A percentile compares a stretch with the other conserved stretches of the same genome.
Conservation (phyloP, 257 asterid genomes). For the Nemophila menziesii region DNA sequence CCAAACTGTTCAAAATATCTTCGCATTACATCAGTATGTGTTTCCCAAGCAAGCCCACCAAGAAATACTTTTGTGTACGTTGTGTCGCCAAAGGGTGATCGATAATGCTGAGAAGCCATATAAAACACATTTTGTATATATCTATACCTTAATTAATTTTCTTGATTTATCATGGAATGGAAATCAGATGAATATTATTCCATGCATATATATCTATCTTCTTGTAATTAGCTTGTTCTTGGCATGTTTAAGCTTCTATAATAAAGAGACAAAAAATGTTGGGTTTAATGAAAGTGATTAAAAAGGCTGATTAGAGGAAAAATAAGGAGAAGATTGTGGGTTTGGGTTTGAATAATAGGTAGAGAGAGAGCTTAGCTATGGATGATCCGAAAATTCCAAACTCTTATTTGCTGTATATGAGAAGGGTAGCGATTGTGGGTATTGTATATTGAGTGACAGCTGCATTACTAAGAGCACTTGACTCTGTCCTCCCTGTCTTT, state of each 20-base stretch:
- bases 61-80: conserved; percentile 86
- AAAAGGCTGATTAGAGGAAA: no score
- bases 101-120: conserved; percentile 85
- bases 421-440: conserved; percentile 25
- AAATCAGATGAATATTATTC: no score
- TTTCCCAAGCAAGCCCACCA: no score
- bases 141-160: no score
- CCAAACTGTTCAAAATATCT: conserved; percentile 64
- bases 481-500: conserved; percentile 64
- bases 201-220: no score
- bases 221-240: no score
- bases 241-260: no score
- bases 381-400: conserved; percentile 68
- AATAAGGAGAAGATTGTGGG: neutral
- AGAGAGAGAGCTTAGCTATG: conserved; percentile 3
- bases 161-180: no score
- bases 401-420: conserved; percentile 53
- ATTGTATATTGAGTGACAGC: conserved; percentile 84
- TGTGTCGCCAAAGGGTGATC: conserved; percentile 97
- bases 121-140: conserved; percentile 4
- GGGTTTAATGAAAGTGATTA: no score
- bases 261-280: conserved; percentile 3
- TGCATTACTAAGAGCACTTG: conserved; percentile 73
- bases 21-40: conserved; percentile 75
- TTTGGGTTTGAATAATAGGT: conserved; percentile 15